Evolutionary conservation across 305 asterid genomes (phyloP).

Genomic region (Fraxinus nigra): DNA sequence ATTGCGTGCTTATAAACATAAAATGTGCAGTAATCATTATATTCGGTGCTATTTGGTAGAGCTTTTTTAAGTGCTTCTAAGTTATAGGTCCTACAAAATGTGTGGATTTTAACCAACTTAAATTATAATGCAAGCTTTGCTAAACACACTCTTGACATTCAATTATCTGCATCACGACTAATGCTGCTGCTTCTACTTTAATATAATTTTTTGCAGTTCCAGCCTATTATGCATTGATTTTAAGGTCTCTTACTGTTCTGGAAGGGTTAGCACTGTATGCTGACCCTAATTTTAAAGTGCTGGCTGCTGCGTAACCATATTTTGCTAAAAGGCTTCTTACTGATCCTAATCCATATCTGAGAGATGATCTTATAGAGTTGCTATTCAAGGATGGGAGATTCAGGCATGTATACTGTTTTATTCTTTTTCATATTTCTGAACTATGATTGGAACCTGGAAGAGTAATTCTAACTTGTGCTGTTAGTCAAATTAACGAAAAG

Average conservation of each 20-base stretch:
- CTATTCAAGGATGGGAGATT: slow-evolving; percentile 95
- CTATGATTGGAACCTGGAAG: not conserved
- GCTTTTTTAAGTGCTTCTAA: not conserved
- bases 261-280: slow-evolving; percentile 98
- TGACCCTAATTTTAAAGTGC: slow-evolving; percentile 93
- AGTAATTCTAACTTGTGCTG: slow-evolving; percentile 5
- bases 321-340: slow-evolving; percentile 98
- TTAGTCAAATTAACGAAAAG: slow-evolving; percentile 25
- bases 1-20: not conserved
- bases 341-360: slow-evolving; percentile 96
- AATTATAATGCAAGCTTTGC: not conserved
- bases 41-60: not conserved
- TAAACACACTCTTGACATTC: not conserved
- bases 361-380: slow-evolving; percentile 98
- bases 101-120: not conserved
- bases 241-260: slow-evolving; percentile 97
- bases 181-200: slow-evolving; percentile 23
- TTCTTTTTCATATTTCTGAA: slow-evolving; percentile 1
- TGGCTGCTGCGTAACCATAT: slow-evolving; percentile 98
- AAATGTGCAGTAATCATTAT: not conserved
- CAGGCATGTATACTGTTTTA: slow-evolving; percentile 58
- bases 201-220: slow-evolving; percentile 71
- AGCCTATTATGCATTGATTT: slow-evolving; percentile 92
- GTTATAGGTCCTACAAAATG: not conserved
- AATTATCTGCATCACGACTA: slow-evolving; percentile 22